These are phyloP conservation scores for Cephalotrichum gorgonifer DNA, from an alignment of 2,329 filamentous ascomycete genomes.

Conservation along the genomic window DNA sequence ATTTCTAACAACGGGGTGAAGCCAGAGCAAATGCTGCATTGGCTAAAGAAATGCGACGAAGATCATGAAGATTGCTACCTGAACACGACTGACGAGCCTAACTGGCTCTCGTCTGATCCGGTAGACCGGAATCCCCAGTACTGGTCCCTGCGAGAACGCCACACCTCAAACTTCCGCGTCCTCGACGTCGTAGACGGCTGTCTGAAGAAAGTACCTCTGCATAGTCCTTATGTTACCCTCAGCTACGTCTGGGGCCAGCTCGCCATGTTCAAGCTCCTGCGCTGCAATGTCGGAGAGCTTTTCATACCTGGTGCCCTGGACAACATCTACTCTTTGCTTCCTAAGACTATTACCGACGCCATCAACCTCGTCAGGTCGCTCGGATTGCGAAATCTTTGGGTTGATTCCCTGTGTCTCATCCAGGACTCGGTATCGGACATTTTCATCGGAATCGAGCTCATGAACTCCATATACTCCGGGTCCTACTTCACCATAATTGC, in stretches of 20 bases:
- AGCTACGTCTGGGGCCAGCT: not conserved
- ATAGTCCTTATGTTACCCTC: not conserved
- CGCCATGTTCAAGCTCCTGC: not conserved
- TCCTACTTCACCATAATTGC: conserved; percentile 10
- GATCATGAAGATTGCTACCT: not conserved
- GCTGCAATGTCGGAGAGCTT: not conserved
- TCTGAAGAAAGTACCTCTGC: not conserved
- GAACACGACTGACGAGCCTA: not conserved
- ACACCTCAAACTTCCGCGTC: not conserved
- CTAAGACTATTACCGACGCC: conserved; percentile 6
- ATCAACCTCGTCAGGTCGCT: conserved; percentile 5
- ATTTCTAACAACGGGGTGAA: too few species aligned
- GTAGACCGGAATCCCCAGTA: too few species aligned
- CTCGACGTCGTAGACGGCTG: not conserved
- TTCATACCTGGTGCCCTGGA: not conserved
- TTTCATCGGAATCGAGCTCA: conserved; percentile 9
- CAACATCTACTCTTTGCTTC: not conserved
- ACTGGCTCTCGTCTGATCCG: too few species aligned
- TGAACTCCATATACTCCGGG: conserved; percentile 11
- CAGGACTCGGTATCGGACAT: conserved; percentile 7
- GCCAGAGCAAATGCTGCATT: too few species aligned
- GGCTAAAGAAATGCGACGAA: not conserved
- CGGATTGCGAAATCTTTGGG: conserved; percentile 10
- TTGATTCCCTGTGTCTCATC: conserved; percentile 6
- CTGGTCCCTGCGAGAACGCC: not conserved